Base-by-base conservation (phyloP, 192 early-diverging fungal species). In the Podila epigama region DNA sequence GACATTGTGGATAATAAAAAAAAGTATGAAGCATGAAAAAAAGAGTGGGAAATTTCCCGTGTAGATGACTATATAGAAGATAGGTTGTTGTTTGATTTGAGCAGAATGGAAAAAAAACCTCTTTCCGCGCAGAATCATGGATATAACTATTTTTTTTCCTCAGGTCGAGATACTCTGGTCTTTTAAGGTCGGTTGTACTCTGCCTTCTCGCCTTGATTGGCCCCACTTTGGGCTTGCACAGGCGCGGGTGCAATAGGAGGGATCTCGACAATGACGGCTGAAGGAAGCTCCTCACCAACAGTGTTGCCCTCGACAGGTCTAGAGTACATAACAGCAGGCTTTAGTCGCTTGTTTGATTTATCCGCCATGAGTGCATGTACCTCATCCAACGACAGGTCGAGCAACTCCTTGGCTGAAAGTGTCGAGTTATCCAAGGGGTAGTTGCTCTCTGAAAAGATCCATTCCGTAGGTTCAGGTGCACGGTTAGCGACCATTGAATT, bases 391-490 rank as follows among this genome's bases (percentile, higher is more conserved):
- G 51, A 41, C 20, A 65, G 27, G 1, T 18, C 63, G 2, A 42
- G 34, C 10, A 65, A 39, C 36, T 65, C 37, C 39, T 65, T 65
- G 52, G 63, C 63, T 35, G 63, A 55, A 28, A 65, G 29, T 5
- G 28, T 29, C n/a, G 63, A 65, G 22, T 40, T 7, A 18, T 36
- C 29, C 35, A 65, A 31, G 15, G 63, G 63, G 39, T 55, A 65
- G 52, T 65, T 65, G 52, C 34, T 53, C 28, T 65, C 63, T 8
- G 63, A 65, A 13, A 55, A 65, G 37, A 65, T 42, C 63, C 63
- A 65, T 8, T 53, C 51, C 1, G 63, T 15, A 16, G 63, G 63
- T 5, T 41, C 63, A n/a, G 63, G 63, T 8, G 63, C 63, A 42
- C 63, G 63, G 18, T 25, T 39, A n/a, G 63, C 63, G 37, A 65